These are phyloP conservation scores for Chrysoporthe cubensis DNA, from an alignment of 2,329 filamentous ascomycete species.

Conservation along the genomic window DNA sequence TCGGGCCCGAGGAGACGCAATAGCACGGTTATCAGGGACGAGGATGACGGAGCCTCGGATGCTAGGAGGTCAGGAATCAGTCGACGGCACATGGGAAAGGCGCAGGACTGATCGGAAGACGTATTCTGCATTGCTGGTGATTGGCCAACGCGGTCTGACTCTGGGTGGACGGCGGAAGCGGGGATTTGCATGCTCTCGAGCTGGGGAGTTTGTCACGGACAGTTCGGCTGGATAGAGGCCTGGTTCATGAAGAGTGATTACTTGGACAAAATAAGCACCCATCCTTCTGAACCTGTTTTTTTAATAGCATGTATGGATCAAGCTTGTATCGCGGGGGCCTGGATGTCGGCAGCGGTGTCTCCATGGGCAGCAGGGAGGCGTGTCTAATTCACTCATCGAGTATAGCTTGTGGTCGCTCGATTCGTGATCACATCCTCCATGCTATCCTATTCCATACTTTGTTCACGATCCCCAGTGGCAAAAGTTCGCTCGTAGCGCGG, in stretches of 20 bases:
- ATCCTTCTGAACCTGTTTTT: background rate
- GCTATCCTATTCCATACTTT: background rate
- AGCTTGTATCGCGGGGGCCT: background rate
- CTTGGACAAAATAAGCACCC: background rate
- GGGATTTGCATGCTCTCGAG: background rate
- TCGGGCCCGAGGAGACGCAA: constrained; percentile 27
- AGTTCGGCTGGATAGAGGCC: background rate
- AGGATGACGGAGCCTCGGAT: constrained; percentile 33
- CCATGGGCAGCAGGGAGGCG: background rate
- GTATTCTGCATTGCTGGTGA: background rate
- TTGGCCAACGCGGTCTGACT: background rate
- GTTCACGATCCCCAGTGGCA: background rate
- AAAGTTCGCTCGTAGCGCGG: too few species aligned
- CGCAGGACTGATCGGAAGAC: background rate
- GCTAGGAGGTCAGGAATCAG: constrained; percentile 35
- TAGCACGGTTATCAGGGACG: constrained; percentile 25
- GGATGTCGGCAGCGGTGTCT: background rate
- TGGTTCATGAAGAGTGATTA: background rate
- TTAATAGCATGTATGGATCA: background rate
- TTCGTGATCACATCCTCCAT: background rate
- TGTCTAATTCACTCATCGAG: background rate
- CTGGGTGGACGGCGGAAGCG: background rate
- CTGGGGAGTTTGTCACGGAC: background rate
- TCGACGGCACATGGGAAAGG: constrained; percentile 24
- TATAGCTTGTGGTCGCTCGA: background rate